Base-by-base conservation (phyloP, 106 monocot genomes). In the Triglochin maritima region DNA sequence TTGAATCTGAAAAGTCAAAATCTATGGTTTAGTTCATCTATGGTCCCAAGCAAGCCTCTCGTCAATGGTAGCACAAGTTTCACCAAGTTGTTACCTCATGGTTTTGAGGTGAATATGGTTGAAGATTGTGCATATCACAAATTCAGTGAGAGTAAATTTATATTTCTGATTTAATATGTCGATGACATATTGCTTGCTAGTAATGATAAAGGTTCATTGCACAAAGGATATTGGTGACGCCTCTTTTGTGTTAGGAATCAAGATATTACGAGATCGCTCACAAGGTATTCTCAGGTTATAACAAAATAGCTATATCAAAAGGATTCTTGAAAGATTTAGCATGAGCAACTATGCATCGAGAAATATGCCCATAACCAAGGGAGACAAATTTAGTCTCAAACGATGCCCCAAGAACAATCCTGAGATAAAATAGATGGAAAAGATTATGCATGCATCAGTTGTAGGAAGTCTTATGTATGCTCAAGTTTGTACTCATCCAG, bases 341-440 rank as follows among this genome's bases (percentile, higher is more conserved):
- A 70, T 70, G 70, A 3, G 50, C 16, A 3, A 70, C 42, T 70
- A 4, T 50, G 60, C 48, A 59, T 17, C 6, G 45, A 48, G 58
- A 49, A 41, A 60, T 47, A 70, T 59, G 4, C 60, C 15, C 17
- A 6, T 70, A 1, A 1, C 49, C 2, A 49, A 70, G 12, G 70
- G 70, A 60, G 59, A 59, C 29, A 70, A 60, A 12, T 70, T 70
- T 29, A 48, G 59, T 70, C 59, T 70, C 57, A 70, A 60, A 8
- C 52, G 2, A 52, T 52, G 52, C 11, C 52, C 52, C 2, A 52
- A 8, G 52, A 52, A 52, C 52, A 52, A 52, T 52, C 52, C 2
- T 8, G 7, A 52, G 11, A 8, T 52, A 52, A 52, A 52, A 11
- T 0, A 52, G 52, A 52, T 52, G 52, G 9, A 52, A 52, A 52